Evolutionary conservation across 1,284 basidiomycete species (phyloP).

Genomic region (Tremellales sp.): DNA sequence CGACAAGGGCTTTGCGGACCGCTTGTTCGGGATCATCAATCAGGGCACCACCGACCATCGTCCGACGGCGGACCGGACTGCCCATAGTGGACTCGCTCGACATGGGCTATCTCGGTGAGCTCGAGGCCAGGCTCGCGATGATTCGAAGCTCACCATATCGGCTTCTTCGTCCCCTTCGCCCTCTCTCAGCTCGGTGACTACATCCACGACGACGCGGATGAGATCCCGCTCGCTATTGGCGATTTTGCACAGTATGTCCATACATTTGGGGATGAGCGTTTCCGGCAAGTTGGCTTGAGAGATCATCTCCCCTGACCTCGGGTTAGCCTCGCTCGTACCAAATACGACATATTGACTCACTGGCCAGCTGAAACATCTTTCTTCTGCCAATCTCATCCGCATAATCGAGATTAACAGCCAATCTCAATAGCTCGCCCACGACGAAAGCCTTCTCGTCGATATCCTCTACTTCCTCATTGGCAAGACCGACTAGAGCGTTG

Average conservation of each 20-base stretch:
- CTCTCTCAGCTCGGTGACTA: constrained; percentile 74
- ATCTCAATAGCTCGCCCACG: constrained; percentile 72
- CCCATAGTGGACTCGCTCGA: constrained; percentile 16
- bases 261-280: constrained; percentile 68
- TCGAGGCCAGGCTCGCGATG: no score
- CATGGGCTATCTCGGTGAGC: constrained; percentile 8
- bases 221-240: constrained; percentile 83
- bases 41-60: constrained; percentile 8
- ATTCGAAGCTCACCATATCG: constrained; percentile 10
- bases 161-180: constrained; percentile 52
- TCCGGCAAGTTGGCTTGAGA: constrained; percentile 75
- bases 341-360: constrained; percentile 52
- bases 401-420: constrained; percentile 83
- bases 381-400: constrained; percentile 90
- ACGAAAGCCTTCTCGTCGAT: constrained; percentile 58
- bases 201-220: constrained; percentile 89
- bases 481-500: constrained; percentile 57
- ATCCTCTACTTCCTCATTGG: constrained; percentile 57
- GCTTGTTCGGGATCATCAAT: constrained; percentile 31
- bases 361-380: constrained; percentile 83
- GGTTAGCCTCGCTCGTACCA: constrained; percentile 1
- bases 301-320: constrained; percentile 69
- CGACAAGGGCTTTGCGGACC: constrained; percentile 60
- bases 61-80: constrained; percentile 14
- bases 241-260: constrained; percentile 83